Base-by-base conservation (phyloP, 371 early-diverging fungal species). In the Blakeslea trispora region DNA sequence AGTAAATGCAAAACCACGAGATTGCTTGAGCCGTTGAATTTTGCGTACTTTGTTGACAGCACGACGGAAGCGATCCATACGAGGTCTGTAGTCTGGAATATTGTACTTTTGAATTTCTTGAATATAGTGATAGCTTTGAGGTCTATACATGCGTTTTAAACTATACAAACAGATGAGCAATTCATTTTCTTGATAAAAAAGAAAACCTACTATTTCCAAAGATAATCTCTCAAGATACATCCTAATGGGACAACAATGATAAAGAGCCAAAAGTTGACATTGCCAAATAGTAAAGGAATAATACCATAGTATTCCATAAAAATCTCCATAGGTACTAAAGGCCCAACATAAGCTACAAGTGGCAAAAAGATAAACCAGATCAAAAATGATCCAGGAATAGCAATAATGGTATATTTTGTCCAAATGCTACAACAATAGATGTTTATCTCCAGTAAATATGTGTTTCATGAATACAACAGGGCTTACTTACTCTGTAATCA, bases 41-140 rank as follows among this genome's bases (percentile, higher is more conserved):
- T 88, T 84, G 23, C 97, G 89, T 11, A 93, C 96, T 75, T 96
- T 97, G 80, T 94, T 91, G 11, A 97, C 96, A 1, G 97, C 96
- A 73, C 94, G 95, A 45, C 92, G 85, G 90, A 98, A 98, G 53
- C 93, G 84, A 69, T 97, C 96, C 94, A 94, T 92, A 31, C 96
- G 81, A 21, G 98, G 97, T 43, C 96, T 85, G 69, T 94, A 93
- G 65, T 97, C 98, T 14, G 96, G 97, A 43, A 97, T 90, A 77
- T 96, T 94, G 84, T 85, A 92, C 72, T 97, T 96, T 74, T 96
- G 95, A 50, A 98, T 96, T 73, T 98, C 98, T 74, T 98, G 98
- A 43, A 96, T 89, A 62, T 91, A 91, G 72, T 98, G 98, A 73
- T 96, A 96, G 13, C 88, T 81, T 51, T 81, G 60, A n/a, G 90